Conservation (phyloP, 148 eudicot genomes). For the Amaranthus hypochondriacus region DNA sequence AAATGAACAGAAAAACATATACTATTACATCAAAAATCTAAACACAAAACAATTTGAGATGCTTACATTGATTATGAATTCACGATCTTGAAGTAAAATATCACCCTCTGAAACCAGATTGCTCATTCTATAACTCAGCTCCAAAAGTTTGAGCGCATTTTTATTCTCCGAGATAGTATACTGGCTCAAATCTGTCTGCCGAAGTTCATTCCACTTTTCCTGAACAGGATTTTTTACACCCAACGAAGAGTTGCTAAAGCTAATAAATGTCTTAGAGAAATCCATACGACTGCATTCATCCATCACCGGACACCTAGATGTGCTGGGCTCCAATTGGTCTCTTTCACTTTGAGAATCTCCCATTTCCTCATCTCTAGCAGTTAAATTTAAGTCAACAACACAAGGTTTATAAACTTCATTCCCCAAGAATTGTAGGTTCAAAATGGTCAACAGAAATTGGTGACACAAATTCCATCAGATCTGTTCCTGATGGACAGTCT, state of each 20-base stretch:
- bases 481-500: conserved; percentile 32
- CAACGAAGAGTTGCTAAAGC: conserved; percentile 28
- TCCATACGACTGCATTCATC: conserved; percentile 94
- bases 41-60: neutral
- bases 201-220: conserved; percentile 74
- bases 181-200: conserved; percentile 45
- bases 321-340: conserved; percentile 39
- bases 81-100: conserved; percentile 57
- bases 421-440: conserved; percentile 19
- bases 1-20: conserved; percentile 16
- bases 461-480: conserved; percentile 27
- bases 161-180: conserved; percentile 44
- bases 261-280: conserved; percentile 43
- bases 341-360: conserved; percentile 54
- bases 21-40: neutral
- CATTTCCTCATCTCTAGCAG: conserved; percentile 42
- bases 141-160: conserved; percentile 38
- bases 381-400: conserved; percentile 25
- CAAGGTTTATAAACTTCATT: conserved; percentile 19
- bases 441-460: conserved; percentile 23
- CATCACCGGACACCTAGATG: conserved; percentile 55
- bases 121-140: conserved; percentile 49
- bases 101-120: conserved; percentile 76
- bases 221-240: conserved; percentile 39
- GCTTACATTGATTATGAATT: conserved; percentile 28